Conservation (phyloP, 176 grass and related monocot genomes). For the Oryza punctata region DNA sequence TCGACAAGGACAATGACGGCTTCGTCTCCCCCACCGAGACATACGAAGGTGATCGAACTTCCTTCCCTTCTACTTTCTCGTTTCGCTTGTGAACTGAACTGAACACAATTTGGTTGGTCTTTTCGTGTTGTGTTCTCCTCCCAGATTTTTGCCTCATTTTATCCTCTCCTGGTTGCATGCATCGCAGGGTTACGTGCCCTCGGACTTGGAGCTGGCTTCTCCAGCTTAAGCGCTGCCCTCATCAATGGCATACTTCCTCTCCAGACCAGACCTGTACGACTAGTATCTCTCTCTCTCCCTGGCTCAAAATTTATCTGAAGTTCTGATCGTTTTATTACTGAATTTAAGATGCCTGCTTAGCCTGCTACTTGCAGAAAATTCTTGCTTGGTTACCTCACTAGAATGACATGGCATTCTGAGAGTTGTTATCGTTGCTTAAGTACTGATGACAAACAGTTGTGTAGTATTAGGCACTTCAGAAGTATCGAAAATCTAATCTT, state of each 20-base stretch:
- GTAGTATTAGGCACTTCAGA: not conserved
- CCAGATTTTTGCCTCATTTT: not conserved
- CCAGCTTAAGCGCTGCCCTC: slow-evolving; percentile 41
- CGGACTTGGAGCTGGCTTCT: slow-evolving; percentile 43
- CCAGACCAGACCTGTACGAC: slow-evolving; percentile 49
- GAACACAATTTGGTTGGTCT: not conserved
- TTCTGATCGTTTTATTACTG: not conserved
- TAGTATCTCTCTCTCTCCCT: not conserved
- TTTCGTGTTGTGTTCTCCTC: not conserved
- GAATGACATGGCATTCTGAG: not conserved
- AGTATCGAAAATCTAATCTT: not conserved
- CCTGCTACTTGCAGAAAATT: not conserved
- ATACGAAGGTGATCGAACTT: slow-evolving; percentile 51
- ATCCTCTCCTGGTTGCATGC: not conserved
- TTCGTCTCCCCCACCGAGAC: slow-evolving; percentile 71
- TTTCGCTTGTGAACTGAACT: not conserved
- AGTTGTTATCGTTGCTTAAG: not conserved
- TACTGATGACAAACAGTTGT: not conserved
- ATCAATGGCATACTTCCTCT: slow-evolving; percentile 51
- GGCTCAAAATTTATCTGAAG: not conserved
- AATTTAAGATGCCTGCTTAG: not conserved
- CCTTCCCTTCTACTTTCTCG: not conserved
- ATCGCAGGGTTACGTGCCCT: slow-evolving; percentile 53
- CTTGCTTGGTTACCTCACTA: not conserved
- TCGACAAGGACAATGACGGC: slow-evolving; percentile 79